phyloP scores from a whole-genome alignment of 305 asterid species.

The Fraxinus floribunda region DNA sequence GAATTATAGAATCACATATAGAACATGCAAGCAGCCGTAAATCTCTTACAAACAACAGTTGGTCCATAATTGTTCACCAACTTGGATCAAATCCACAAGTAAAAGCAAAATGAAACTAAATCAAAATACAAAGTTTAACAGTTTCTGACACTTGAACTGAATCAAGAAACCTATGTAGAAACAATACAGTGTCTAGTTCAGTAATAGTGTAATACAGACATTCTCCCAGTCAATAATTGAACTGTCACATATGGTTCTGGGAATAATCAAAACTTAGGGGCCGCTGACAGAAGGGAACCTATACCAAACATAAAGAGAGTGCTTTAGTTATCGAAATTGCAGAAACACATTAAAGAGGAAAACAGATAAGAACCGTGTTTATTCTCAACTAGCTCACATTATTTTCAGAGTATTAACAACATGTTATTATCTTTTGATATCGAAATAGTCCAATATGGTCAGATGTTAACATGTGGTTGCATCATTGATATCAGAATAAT shows the following conservation, averaged over 20 bases:
- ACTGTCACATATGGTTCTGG: slow-evolving; percentile 1
- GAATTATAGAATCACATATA: background rate
- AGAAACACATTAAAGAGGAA: background rate
- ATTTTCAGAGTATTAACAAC: background rate
- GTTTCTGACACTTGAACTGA: background rate
- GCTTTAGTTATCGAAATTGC: background rate
- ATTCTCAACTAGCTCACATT: background rate
- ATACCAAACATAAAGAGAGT: background rate
- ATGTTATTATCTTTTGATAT: background rate
- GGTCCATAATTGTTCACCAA: background rate
- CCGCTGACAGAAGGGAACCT: slow-evolving; percentile 30
- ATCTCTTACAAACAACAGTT: background rate
- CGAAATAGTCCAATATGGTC: background rate
- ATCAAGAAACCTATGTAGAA: background rate
- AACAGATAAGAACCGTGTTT: background rate
- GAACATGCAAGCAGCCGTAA: background rate
- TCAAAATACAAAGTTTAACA: background rate
- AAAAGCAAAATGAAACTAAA: background rate
- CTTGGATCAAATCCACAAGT: background rate
- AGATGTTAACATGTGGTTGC: background rate
- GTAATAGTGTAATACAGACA: background rate
- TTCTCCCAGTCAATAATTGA: background rate
- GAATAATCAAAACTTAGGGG: slow-evolving; percentile 7
- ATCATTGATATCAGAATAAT: background rate
- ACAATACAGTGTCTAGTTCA: background rate